A percentile compares a stretch with the other conserved stretches of the same genome.
Evolutionary conservation across 2,329 filamentous ascomycete genomes (phyloP).

Genomic region (Nigrospora oryzae): DNA sequence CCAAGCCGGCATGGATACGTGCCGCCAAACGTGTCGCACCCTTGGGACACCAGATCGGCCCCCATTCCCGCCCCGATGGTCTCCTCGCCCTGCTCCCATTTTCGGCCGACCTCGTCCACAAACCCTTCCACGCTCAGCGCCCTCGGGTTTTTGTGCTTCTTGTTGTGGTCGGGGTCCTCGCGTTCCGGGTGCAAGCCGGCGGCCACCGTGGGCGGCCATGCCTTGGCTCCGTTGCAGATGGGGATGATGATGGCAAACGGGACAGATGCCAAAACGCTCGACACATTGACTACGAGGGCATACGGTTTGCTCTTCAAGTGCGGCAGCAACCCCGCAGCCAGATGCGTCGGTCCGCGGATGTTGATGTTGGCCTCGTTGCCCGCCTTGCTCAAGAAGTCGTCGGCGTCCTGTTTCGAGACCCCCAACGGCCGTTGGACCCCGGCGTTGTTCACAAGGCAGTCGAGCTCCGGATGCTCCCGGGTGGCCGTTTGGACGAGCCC

Average conservation of each 20-base stretch:
- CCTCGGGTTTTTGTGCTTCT: conserved; percentile 42
- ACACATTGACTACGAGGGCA: conserved; percentile 44
- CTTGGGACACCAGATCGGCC: conserved; percentile 29
- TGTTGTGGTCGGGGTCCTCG: conserved; percentile 48
- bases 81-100: conserved; percentile 37
- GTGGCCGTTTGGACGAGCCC: conserved; percentile 35
- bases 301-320: conserved; percentile 35
- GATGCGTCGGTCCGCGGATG: conserved; percentile 48
- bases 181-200: conserved; percentile 49
- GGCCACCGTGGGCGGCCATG: conserved; percentile 43
- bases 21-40: conserved; percentile 31
- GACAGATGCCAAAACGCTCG: conserved; percentile 41
- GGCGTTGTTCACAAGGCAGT: conserved; percentile 52
- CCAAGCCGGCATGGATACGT: no score
- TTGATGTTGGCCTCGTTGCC: conserved; percentile 52
- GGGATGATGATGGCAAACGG: conserved; percentile 46
- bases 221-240: conserved; percentile 52
- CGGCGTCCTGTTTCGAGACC: conserved; percentile 24
- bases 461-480: conserved; percentile 41
- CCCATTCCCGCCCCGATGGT: conserved; percentile 38
- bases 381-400: conserved; percentile 37
- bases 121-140: conserved; percentile 44
- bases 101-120: conserved; percentile 34
- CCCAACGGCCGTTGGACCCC: conserved; percentile 47
- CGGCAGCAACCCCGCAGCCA: conserved; percentile 36